Percentiles rank a stretch among this genome's conserved stretches.
Evolutionary conservation across 1,284 basidiomycete species (phyloP).

Genomic region (Polyporus tsugae): DNA sequence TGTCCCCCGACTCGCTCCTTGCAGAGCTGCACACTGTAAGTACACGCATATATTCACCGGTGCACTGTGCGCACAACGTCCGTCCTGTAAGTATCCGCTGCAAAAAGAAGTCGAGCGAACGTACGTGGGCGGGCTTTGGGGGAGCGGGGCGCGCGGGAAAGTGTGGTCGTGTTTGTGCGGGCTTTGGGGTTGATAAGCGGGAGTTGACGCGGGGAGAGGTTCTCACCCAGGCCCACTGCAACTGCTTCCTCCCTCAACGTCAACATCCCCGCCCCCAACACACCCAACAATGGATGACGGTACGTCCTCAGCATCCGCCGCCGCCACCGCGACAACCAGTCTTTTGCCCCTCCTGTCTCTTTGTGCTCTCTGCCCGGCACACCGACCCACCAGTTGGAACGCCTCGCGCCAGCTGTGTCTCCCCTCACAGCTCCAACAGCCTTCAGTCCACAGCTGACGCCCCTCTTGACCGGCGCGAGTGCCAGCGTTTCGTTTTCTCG

Average conservation of each 20-base stretch:
- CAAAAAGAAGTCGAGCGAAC: slow-evolving; percentile 1
- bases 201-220: slow-evolving; percentile 15
- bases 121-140: slow-evolving; percentile 12
- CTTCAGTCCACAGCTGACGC: slow-evolving; percentile 39
- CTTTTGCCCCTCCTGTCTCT: slow-evolving; percentile 43
- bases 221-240: slow-evolving; percentile 20
- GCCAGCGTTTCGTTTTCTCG: slow-evolving; percentile 20
- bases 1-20: slow-evolving; percentile 4
- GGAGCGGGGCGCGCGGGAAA: slow-evolving; percentile 25
- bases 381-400: slow-evolving; percentile 28
- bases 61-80: neutral
- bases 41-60: neutral
- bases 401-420: slow-evolving; percentile 25
- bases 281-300: slow-evolving; percentile 78
- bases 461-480: slow-evolving; percentile 20
- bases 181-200: slow-evolving; percentile 29
- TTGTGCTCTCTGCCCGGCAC: slow-evolving; percentile 45
- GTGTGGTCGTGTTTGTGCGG: slow-evolving; percentile 43
- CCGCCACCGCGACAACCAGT: slow-evolving; percentile 47
- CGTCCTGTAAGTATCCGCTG: neutral
- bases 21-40: neutral
- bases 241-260: slow-evolving; percentile 29
- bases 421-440: slow-evolving; percentile 29
- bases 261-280: slow-evolving; percentile 27
- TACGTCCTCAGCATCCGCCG: slow-evolving; percentile 80